Evolutionary conservation across 108 stramenopile species (phyloP).

Genomic region (Cylindrotheca closterium): DNA sequence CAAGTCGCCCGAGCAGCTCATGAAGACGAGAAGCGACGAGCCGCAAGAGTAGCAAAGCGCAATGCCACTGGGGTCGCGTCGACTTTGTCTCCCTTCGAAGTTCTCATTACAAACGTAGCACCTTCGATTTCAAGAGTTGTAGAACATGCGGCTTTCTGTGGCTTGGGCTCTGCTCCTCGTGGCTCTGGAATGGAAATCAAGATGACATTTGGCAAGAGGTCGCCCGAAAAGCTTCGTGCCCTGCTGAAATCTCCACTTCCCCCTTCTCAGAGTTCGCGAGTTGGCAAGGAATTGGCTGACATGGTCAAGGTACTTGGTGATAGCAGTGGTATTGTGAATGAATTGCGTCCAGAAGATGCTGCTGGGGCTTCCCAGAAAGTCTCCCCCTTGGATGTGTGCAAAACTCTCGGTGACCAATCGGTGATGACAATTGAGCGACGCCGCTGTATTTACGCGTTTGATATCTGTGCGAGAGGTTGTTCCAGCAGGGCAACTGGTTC

Average conservation of each 20-base stretch:
- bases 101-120: slow-evolving; percentile 60
- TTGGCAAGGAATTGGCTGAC: slow-evolving; percentile 79
- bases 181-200: slow-evolving; percentile 61
- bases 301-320: slow-evolving; percentile 67
- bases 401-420: slow-evolving; percentile 61
- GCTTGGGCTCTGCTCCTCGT: slow-evolving; percentile 67
- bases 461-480: slow-evolving; percentile 77
- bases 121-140: slow-evolving; percentile 66
- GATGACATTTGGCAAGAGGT: slow-evolving; percentile 73
- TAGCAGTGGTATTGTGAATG: slow-evolving; percentile 36
- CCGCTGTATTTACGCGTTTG: slow-evolving; percentile 87
- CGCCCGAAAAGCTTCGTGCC: slow-evolving; percentile 65
- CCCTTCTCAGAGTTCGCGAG: slow-evolving; percentile 73
- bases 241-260: slow-evolving; percentile 75
- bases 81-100: slow-evolving; percentile 61
- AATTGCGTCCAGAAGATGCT: slow-evolving; percentile 37
- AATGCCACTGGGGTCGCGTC: slow-evolving; percentile 4
- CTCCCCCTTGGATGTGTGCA: slow-evolving; percentile 68
- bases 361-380: slow-evolving; percentile 20
- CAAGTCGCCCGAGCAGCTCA: slow-evolving; percentile 73
- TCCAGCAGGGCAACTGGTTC: slow-evolving; percentile 76
- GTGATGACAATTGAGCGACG: slow-evolving; percentile 79
- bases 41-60: slow-evolving; percentile 47
- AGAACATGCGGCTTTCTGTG: slow-evolving; percentile 82
- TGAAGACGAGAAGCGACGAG: slow-evolving; percentile 81